A percentile compares a stretch with the other conserved stretches of the same genome.
Conservation (phyloP, 768 basidiomycete species). For the Crepidotus variabilis region DNA sequence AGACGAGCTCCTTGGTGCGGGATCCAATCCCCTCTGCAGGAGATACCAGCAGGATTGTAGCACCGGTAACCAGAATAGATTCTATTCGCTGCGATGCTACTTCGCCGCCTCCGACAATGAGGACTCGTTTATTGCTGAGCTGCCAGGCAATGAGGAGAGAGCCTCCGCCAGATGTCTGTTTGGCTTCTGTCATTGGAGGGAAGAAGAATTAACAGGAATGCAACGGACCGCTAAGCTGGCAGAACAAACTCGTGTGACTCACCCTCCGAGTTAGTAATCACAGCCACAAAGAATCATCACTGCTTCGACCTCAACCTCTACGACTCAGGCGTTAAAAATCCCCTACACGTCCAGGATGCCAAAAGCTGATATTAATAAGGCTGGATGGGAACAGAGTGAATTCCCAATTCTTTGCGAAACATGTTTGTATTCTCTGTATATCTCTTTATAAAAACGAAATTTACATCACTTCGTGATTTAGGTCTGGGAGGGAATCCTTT, state of each 20-base stretch:
- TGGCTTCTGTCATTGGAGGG: slow-evolving; percentile 14
- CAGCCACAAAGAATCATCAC: neutral
- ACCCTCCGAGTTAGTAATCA: neutral
- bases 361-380: slow-evolving; percentile 93
- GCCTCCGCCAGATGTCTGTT: slow-evolving; percentile 43
- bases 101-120: slow-evolving; percentile 92
- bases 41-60: slow-evolving; percentile 71
- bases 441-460: neutral
- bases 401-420: slow-evolving; percentile 94
- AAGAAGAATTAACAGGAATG: neutral
- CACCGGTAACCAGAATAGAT: slow-evolving; percentile 79
- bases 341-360: slow-evolving; percentile 24
- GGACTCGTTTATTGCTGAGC: slow-evolving; percentile 75
- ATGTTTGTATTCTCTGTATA: slow-evolving; percentile 47
- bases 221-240: neutral
- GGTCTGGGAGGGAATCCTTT: slow-evolving; percentile 90
- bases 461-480: slow-evolving; percentile 22
- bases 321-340: neutral
- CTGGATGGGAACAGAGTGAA: slow-evolving; percentile 91
- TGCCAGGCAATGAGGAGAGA: slow-evolving; percentile 95
- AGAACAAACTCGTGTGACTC: neutral
- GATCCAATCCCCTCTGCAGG: slow-evolving; percentile 66
- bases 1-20: slow-evolving; percentile 52
- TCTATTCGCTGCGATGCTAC: slow-evolving; percentile 88
- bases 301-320: neutral